phyloP scores from a whole-genome alignment of 2,329 filamentous ascomycete species.

The Colletotrichum melonis region DNA sequence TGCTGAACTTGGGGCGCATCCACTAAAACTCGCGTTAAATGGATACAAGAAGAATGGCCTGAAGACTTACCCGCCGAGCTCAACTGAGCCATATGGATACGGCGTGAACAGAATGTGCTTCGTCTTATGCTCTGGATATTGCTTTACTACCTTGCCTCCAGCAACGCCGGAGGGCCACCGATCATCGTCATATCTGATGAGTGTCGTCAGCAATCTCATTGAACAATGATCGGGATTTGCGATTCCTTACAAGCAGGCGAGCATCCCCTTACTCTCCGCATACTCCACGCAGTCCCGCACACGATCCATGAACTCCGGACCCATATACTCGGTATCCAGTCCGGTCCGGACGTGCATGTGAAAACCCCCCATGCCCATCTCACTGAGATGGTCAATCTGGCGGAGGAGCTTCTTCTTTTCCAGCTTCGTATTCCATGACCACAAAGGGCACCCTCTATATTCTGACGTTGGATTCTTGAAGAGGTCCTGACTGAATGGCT shows the following conservation, averaged over 20 bases:
- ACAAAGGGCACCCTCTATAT: slow-evolving; percentile 45
- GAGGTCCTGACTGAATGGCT: slow-evolving; percentile 40
- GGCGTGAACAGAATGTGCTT: slow-evolving; percentile 45
- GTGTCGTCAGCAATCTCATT: neutral
- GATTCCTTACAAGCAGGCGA: slow-evolving; percentile 42
- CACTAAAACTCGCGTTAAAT: neutral
- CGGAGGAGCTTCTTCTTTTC: slow-evolving; percentile 42
- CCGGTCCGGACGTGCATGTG: slow-evolving; percentile 46
- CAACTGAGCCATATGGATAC: slow-evolving; percentile 32
- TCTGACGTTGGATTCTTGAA: slow-evolving; percentile 45
- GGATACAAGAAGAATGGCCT: neutral
- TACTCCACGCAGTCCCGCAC: slow-evolving; percentile 45
- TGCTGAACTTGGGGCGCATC: slow-evolving; percentile 27
- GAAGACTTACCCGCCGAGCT: slow-evolving; percentile 27
- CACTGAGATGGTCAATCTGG: slow-evolving; percentile 44
- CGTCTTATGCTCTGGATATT: slow-evolving; percentile 40
- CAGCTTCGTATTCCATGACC: slow-evolving; percentile 45
- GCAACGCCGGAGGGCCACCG: slow-evolving; percentile 45
- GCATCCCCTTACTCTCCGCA: slow-evolving; percentile 44
- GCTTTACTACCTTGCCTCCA: slow-evolving; percentile 42
- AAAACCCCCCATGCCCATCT: slow-evolving; percentile 47
- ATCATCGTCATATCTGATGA: slow-evolving; percentile 42
- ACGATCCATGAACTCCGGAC: slow-evolving; percentile 45
- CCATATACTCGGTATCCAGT: slow-evolving; percentile 46
- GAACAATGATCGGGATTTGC: neutral